Conservation (phyloP, 495 filamentous ascomycete genomes). For the Parathielavia appendiculata region DNA sequence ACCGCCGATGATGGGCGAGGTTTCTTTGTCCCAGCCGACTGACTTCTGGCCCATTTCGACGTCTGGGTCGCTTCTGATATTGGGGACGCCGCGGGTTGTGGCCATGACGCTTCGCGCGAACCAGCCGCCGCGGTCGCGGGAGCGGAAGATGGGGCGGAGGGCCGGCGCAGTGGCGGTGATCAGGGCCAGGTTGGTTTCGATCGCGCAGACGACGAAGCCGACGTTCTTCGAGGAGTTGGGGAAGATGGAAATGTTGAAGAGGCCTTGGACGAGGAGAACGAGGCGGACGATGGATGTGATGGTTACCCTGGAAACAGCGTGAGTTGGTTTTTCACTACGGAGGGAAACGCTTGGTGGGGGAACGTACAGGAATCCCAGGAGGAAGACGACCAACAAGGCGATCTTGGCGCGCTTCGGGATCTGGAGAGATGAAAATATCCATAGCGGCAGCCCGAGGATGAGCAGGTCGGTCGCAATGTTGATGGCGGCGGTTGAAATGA, state of each 20-base stretch:
- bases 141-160: constrained; percentile 38
- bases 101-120: constrained; percentile 33
- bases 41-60: constrained; percentile 22
- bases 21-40: constrained; percentile 22
- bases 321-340: no score
- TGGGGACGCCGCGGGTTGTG: constrained; percentile 3
- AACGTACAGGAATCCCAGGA: constrained; percentile 47
- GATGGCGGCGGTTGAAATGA: constrained; percentile 42
- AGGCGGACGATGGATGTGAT: constrained; percentile 45
- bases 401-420: constrained; percentile 46
- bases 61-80: constrained; percentile 11
- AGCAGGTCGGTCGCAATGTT: constrained; percentile 50
- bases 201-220: constrained; percentile 47
- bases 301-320: constrained; percentile 42
- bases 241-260: constrained; percentile 30
- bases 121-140: constrained; percentile 33
- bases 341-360: not conserved
- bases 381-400: constrained; percentile 46
- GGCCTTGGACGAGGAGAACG: constrained; percentile 32
- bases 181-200: constrained; percentile 53
- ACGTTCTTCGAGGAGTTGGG: constrained; percentile 35
- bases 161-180: constrained; percentile 48
- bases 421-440: constrained; percentile 43
- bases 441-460: constrained; percentile 46
- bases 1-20: not conserved